Conservation (phyloP, 2,329 filamentous ascomycete genomes). For the Huntiella bhutanensis region DNA sequence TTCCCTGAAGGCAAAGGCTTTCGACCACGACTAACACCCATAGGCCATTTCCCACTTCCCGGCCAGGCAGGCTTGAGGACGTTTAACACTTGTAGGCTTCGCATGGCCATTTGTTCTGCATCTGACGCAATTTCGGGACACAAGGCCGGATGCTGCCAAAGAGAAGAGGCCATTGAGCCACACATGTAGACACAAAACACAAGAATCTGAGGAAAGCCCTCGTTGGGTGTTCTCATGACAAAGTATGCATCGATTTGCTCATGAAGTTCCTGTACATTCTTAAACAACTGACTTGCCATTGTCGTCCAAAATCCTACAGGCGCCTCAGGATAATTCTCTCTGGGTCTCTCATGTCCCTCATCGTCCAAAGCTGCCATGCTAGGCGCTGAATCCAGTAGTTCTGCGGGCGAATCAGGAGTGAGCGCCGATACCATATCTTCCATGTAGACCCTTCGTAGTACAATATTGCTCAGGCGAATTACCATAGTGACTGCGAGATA, state of each 20-base stretch:
- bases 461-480: conserved; percentile 20
- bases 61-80: conserved; percentile 16
- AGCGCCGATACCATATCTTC: conserved; percentile 16
- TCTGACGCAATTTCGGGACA: conserved; percentile 14
- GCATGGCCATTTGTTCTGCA: conserved; percentile 16
- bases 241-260: conserved; percentile 20
- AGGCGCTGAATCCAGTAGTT: conserved; percentile 6
- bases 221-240: conserved; percentile 15
- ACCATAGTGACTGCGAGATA: conserved; percentile 21
- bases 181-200: conserved; percentile 24
- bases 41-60: conserved; percentile 14
- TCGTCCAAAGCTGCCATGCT: conserved; percentile 1
- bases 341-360: conserved; percentile 9
- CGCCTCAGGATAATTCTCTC: conserved; percentile 8
- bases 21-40: neutral
- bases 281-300: conserved; percentile 19
- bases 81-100: conserved; percentile 14
- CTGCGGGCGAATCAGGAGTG: conserved; percentile 5
- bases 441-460: conserved; percentile 19
- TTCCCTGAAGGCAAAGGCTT: too few species aligned
- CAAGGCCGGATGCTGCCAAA: conserved; percentile 17
- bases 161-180: conserved; percentile 19
- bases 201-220: conserved; percentile 20
- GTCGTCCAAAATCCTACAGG: conserved; percentile 16
- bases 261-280: conserved; percentile 19